Percentiles rank a stretch among this genome's conserved stretches.
phyloP scores from a whole-genome alignment of 768 basidiomycete genomes.

The Psilocybe azurescens region DNA sequence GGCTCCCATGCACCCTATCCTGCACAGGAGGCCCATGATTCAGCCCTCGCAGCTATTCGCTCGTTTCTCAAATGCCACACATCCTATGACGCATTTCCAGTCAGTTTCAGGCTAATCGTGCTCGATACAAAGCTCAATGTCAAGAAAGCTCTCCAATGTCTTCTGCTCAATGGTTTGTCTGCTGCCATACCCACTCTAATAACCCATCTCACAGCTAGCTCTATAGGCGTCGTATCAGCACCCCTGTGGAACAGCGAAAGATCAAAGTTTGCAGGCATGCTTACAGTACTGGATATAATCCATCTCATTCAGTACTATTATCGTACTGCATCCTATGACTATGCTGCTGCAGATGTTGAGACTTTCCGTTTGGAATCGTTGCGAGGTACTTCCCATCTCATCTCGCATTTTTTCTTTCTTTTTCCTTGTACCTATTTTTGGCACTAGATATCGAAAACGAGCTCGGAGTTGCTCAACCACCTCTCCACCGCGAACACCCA shows the following conservation, averaged over 20 bases:
- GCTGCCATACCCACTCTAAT: too few species aligned
- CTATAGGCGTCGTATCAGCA: conserved; percentile 92
- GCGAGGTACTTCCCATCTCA: conserved; percentile 62
- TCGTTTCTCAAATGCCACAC: conserved; percentile 83
- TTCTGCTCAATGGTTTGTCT: conserved; percentile 73
- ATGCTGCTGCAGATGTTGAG: conserved; percentile 90
- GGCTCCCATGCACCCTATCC: conserved; percentile 62
- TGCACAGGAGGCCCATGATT: conserved; percentile 68
- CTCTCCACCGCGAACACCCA: conserved; percentile 89
- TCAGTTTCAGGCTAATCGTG: conserved; percentile 95
- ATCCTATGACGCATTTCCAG: conserved; percentile 96
- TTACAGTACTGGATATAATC: conserved; percentile 98
- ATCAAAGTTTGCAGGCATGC: conserved; percentile 96
- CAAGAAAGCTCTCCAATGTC: conserved; percentile 90
- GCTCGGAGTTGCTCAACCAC: conserved; percentile 91
- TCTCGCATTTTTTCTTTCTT: conserved; percentile 1
- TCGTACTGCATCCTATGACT: conserved; percentile 82
- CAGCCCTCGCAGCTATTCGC: conserved; percentile 74
- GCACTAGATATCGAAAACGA: conserved; percentile 88
- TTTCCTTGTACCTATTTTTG: conserved; percentile 14
- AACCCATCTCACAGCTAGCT: conserved; percentile 18
- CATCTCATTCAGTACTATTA: conserved; percentile 99
- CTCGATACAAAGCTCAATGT: conserved; percentile 96
- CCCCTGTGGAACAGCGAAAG: conserved; percentile 97
- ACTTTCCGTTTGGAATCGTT: conserved; percentile 87